phyloP scores from a whole-genome alignment of 345 rosid genomes.

The Populus davidiana region DNA sequence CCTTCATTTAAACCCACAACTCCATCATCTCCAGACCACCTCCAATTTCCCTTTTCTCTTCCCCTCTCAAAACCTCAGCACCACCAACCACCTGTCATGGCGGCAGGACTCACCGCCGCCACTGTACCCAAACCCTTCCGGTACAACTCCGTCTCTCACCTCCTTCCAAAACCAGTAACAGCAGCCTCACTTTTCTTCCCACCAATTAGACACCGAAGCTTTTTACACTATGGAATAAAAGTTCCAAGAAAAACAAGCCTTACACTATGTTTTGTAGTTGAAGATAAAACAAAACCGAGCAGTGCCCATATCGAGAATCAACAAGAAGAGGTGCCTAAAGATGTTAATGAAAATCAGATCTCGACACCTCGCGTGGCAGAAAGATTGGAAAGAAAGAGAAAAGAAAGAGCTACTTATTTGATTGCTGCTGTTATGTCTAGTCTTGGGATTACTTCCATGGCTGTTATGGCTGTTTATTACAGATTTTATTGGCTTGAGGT shows the following conservation, averaged over 20 bases:
- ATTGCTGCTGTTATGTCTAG: slow-evolving; percentile 60
- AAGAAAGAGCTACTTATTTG: slow-evolving; percentile 48
- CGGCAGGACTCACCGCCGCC: slow-evolving; percentile 56
- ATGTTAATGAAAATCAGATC: slow-evolving; percentile 1
- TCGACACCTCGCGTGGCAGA: slow-evolving; percentile 25
- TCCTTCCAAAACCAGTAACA: slow-evolving; percentile 32
- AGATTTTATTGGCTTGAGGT: slow-evolving; percentile 73
- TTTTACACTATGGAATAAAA: not conserved
- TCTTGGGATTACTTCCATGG: slow-evolving; percentile 57
- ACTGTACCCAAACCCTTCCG: slow-evolving; percentile 41
- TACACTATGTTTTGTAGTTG: slow-evolving; percentile 59
- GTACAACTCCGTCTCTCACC: slow-evolving; percentile 22
- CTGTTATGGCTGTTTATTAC: slow-evolving; percentile 50
- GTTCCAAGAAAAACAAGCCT: slow-evolving; percentile 29
- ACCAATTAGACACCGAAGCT: not conserved
- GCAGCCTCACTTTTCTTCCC: slow-evolving; percentile 7
- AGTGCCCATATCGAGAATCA: slow-evolving; percentile 25
- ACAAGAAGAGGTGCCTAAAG: slow-evolving; percentile 6
- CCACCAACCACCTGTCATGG: slow-evolving; percentile 43
- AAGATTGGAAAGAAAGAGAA: slow-evolving; percentile 41
- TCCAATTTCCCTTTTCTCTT: not conserved
- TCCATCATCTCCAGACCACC: not conserved
- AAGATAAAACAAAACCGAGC: slow-evolving; percentile 37
- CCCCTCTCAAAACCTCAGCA: not conserved
- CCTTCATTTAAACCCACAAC: slow-evolving; percentile 26